These are phyloP conservation scores for Arthrobotrys musiformis DNA, from an alignment of 2,329 filamentous ascomycete genomes.

Conservation along the genomic window DNA sequence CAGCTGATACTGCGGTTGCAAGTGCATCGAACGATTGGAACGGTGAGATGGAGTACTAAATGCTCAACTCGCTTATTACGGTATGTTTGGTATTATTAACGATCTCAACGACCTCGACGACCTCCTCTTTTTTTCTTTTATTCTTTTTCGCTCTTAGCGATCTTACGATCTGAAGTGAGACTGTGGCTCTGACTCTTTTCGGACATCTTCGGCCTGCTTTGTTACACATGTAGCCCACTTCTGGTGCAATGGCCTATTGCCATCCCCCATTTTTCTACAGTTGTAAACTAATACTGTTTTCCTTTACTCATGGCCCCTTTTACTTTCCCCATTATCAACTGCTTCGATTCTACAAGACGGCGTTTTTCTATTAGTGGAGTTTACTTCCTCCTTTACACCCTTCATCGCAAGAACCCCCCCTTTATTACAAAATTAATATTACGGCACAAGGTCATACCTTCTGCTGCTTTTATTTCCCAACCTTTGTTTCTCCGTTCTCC, in stretches of 20 bases:
- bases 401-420: slow-evolving; percentile 7
- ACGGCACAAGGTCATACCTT: not conserved
- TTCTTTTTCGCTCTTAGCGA: not conserved
- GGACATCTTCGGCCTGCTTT: not conserved
- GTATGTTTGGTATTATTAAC: slow-evolving; percentile 8
- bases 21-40: slow-evolving; percentile 55
- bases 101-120: slow-evolving; percentile 17
- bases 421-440: slow-evolving; percentile 7
- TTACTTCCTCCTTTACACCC: not conserved
- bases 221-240: not conserved
- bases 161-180: not conserved
- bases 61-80: not conserved
- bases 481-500: not conserved
- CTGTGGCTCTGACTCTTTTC: not conserved
- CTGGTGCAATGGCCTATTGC: not conserved
- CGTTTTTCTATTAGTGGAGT: slow-evolving; percentile 5
- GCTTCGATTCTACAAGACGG: not conserved
- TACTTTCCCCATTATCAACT: not conserved
- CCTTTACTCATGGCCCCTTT: not conserved
- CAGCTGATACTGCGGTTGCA: slow-evolving; percentile 54
- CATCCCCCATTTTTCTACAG: not conserved
- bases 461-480: not conserved
- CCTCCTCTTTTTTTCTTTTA: not conserved
- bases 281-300: slow-evolving; percentile 8
- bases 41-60: slow-evolving; percentile 54